Evolutionary conservation across 2,329 filamentous ascomycete genomes (phyloP).

Genomic region (Colletotrichum truncatum): DNA sequence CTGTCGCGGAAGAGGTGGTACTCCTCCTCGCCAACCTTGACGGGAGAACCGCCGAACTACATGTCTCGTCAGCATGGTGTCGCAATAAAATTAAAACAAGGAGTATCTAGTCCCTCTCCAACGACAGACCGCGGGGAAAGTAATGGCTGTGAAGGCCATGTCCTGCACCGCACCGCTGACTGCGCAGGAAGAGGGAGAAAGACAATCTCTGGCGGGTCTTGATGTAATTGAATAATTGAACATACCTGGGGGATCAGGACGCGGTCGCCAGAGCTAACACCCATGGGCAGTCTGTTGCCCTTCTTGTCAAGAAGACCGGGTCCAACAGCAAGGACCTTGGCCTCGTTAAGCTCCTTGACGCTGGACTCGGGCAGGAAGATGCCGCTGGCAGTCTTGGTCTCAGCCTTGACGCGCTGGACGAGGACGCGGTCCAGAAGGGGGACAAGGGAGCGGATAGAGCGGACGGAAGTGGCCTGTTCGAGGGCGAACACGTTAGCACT

Average conservation of each 20-base stretch:
- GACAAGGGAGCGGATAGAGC: conserved; percentile 93
- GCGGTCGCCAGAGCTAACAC: conserved; percentile 85
- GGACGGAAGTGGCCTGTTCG: conserved; percentile 75
- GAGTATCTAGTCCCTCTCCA: background rate
- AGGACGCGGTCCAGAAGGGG: conserved; percentile 98
- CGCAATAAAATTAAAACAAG: background rate
- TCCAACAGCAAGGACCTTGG: conserved; percentile 93
- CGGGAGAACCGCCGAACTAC: conserved; percentile 90
- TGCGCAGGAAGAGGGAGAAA: conserved; percentile 22
- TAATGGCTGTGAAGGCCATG: no score
- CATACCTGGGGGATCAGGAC: conserved; percentile 94
- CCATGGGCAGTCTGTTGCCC: conserved; percentile 86
- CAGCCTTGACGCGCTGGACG: conserved; percentile 96
- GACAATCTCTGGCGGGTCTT: background rate
- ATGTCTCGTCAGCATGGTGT: conserved; percentile 8
- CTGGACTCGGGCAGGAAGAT: conserved; percentile 98
- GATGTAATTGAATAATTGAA: conserved; percentile 10
- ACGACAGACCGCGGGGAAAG: background rate
- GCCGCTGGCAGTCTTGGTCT: conserved; percentile 93
- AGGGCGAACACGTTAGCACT: background rate
- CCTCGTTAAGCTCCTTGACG: conserved; percentile 98
- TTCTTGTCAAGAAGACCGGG: conserved; percentile 89
- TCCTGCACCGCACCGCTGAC: background rate
- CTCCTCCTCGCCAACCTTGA: conserved; percentile 98
- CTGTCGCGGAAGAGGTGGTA: conserved; percentile 96